Evolutionary conservation across 192 early-diverging fungal genomes (phyloP), one percentile per base, ranked within the genome.

Genomic region (Gigaspora rosea): DNA sequence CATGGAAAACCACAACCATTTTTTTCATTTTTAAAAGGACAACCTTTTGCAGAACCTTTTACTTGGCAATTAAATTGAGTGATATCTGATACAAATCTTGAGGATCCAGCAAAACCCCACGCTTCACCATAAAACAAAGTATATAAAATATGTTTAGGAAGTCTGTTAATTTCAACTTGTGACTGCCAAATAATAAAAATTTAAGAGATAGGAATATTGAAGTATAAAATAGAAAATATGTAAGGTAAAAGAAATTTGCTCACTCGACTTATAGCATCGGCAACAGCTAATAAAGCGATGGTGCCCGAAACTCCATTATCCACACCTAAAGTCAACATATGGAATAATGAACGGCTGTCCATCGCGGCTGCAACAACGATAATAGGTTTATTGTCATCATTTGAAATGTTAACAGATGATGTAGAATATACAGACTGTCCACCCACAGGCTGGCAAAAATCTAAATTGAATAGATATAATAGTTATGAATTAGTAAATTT

Each of bases 51-150:
- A 16, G 77, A 81, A 5, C 82, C 85, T 48, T 84, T 86, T 9
- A 80, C 76, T 4, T n/a, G 22, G 80, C 94, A 95, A 36, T 74
- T 58, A 69, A 91, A 86, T 6, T 84, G 82, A 11, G 79, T 78
- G 35, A 95, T 88, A 77, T 94, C 93, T 48, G 92, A 64, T 4
- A 94, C 92, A 80, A 95, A 95, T 48, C 93, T 81, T 77, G 92
- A 87, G 3, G 94, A 95, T n/a, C 94, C 94, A 50, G 90, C 85
- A 78, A 88, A 92, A 41, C 88, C 92, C 87, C 89, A 95, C 35
- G 88, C 66, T 79, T 95, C 94, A 15, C 85, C 89, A 22, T 86
- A 84, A 76, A 95, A 95, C 16, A 87, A 79, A 13, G 91, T 93
- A 80, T 92, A 95, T 35, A 95, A 16, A 32, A 95, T 89, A 77